These are phyloP conservation scores for Leptographium flavum DNA, from an alignment of 2,329 filamentous ascomycete genomes.

Conservation along the genomic window DNA sequence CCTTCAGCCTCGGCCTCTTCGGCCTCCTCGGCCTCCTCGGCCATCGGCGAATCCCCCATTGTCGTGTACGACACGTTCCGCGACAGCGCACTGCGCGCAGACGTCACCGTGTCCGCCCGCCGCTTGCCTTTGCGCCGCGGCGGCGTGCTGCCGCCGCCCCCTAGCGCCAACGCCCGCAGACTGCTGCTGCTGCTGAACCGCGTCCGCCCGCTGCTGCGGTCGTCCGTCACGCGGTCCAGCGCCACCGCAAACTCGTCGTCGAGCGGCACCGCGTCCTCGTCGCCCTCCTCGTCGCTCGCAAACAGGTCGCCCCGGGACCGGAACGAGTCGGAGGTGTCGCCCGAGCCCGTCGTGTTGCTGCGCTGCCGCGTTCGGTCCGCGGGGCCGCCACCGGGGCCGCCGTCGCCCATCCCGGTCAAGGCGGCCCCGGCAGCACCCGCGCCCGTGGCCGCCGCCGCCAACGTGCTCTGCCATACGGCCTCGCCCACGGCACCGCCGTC, in stretches of 20 bases:
- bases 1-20: too few relatives aligned
- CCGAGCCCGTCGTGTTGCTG: constrained; percentile 67
- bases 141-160: constrained; percentile 53
- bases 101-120: constrained; percentile 9
- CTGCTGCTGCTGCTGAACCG: constrained; percentile 27
- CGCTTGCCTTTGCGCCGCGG: constrained; percentile 40
- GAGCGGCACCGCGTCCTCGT: constrained; percentile 84
- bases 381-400: neutral
- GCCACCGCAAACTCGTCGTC: constrained; percentile 86
- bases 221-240: constrained; percentile 63
- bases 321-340: constrained; percentile 70
- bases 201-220: constrained; percentile 55
- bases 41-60: too few relatives aligned
- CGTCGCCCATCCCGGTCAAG: neutral
- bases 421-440: neutral
- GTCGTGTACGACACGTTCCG: constrained; percentile 46
- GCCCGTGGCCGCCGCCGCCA: constrained; percentile 14
- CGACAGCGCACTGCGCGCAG: constrained; percentile 18
- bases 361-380: constrained; percentile 35
- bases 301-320: constrained; percentile 84
- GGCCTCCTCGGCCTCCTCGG: too few relatives aligned
- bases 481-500: neutral
- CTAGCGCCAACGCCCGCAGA: constrained; percentile 24
- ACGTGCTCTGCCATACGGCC: neutral
- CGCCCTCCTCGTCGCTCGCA: constrained; percentile 70